Base-by-base conservation (phyloP, 495 filamentous ascomycete genomes). In the Trypethelium eluteriae region DNA sequence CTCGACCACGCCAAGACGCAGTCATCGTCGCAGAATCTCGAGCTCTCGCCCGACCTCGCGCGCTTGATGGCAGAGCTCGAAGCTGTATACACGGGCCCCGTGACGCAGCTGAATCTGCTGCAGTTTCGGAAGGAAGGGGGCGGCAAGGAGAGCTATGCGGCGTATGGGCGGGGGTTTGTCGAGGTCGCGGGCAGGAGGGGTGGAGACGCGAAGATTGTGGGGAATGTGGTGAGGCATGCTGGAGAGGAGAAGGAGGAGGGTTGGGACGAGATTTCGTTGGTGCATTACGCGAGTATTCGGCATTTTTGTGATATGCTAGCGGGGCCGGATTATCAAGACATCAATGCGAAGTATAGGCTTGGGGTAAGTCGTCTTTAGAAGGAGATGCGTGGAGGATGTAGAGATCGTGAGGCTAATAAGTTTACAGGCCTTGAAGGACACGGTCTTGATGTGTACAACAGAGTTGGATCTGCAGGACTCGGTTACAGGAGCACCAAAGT, bases 41-140 rank as follows among this genome's bases (percentile, higher is more conserved):
- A 87, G 71, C 71, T 86, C 14, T 79, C 79, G 12, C 73, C 76
- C 1, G 78, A 84, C n/a, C 76, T 88, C 1, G 69, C 75, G 3
- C 61, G 71, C 10, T 88, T 83, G 78, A 83, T 86, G 74, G 66
- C 73, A 2, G 59, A 46, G 53, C 62, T 63, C 63, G 11, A 57
- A 12, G 25, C 53, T 14, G 38, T 70, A 76, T 25, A 68, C 66
- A 2, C 63, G 67, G 79, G 81, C 9, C 81, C 86, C 0, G 84
- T 88, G 3, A 84, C 82, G 2, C 88, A 88, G 86, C 75, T 88
- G n/a, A 89, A 88, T 65, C 76, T 88, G n/a, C 78, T 89, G 6
- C 79, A 85, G 65, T 88, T 89, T 74, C 76, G 79, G 32, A 76
- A 78, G 0, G 64, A 57, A 41, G 47, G 67, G 35, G 78, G 78